Percentiles rank a stretch among this genome's conserved stretches.
Conservation (phyloP, 495 filamentous ascomycete species). For the Neurospora tetraspora region DNA sequence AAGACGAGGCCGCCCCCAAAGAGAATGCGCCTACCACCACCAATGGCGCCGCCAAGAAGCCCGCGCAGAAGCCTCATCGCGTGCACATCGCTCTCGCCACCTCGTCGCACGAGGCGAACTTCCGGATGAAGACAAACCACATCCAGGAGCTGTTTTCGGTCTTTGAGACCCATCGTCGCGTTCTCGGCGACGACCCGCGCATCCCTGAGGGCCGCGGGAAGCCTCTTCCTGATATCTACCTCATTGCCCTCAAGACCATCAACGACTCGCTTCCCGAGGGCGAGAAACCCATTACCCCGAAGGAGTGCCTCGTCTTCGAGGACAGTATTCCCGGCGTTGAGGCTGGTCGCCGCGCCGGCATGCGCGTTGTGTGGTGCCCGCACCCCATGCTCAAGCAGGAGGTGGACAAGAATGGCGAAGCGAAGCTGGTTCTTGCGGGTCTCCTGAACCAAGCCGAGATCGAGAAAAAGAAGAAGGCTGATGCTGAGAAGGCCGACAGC, state of each 20-base stretch:
- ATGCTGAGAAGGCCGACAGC: constrained; percentile 51
- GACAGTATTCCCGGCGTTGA: constrained; percentile 91
- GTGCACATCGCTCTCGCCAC: constrained; percentile 84
- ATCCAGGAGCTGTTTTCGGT: constrained; percentile 60
- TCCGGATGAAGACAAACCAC: constrained; percentile 68
- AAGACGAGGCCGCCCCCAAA: neutral
- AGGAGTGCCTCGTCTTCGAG: constrained; percentile 94
- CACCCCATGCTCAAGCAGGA: constrained; percentile 69
- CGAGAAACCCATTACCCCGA: constrained; percentile 60
- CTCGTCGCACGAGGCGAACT: constrained; percentile 61
- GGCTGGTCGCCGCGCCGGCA: constrained; percentile 80
- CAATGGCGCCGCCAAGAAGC: neutral
- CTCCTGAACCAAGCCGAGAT: constrained; percentile 55
- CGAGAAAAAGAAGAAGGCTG: constrained; percentile 46
- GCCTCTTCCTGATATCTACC: constrained; percentile 89
- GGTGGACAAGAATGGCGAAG: constrained; percentile 51
- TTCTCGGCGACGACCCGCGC: constrained; percentile 79
- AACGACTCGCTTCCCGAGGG: constrained; percentile 59
- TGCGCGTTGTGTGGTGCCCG: constrained; percentile 91
- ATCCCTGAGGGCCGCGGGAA: constrained; percentile 78
- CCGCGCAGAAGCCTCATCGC: constrained; percentile 21
- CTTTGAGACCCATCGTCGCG: constrained; percentile 57
- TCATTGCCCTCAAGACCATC: constrained; percentile 75
- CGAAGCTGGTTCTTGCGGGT: constrained; percentile 76
- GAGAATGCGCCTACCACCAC: neutral